phyloP scores from a whole-genome alignment of 2,329 filamentous ascomycete genomes.

The Calonectria hawksworthii region DNA sequence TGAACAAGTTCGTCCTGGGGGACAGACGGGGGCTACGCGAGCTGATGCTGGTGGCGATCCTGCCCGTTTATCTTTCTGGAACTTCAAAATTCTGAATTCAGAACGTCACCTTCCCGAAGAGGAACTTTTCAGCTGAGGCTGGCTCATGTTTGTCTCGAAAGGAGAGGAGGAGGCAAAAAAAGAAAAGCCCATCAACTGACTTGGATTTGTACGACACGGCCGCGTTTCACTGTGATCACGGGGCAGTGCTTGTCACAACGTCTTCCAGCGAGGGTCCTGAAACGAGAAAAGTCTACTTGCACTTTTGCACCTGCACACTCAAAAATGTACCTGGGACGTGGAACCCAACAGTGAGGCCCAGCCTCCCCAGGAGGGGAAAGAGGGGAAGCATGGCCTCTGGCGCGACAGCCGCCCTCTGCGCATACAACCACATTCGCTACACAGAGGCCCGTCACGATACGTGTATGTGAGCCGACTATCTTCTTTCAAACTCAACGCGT shows the following conservation, averaged over 20 bases:
- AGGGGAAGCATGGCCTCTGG: not conserved
- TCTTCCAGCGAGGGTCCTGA: conserved; percentile 11
- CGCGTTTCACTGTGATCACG: conserved; percentile 23
- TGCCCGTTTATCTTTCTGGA: conserved; percentile 31
- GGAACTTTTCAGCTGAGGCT: conserved; percentile 28
- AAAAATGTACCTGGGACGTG: not conserved
- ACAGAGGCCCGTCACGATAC: not conserved
- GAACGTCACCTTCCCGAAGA: conserved; percentile 35
- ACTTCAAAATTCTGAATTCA: conserved; percentile 33
- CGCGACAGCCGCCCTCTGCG: conserved; percentile 29
- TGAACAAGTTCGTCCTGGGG: conserved; percentile 33
- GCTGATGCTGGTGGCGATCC: conserved; percentile 31
- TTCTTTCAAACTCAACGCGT: conserved; percentile 20
- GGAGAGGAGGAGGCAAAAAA: not conserved
- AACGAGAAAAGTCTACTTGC: conserved; percentile 5
- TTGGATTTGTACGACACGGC: conserved; percentile 26
- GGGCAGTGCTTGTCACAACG: conserved; percentile 6
- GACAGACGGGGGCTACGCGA: conserved; percentile 26
- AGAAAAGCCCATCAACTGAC: not conserved
- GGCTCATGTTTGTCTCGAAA: conserved; percentile 28
- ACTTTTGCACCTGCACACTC: conserved; percentile 11
- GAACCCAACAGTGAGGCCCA: conserved; percentile 2
- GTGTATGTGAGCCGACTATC: not conserved
- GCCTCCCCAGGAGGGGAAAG: not conserved
- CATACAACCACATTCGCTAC: not conserved